These are phyloP conservation scores for Pseudonitzschia multiseries DNA, from an alignment of 108 stramenopile species.

Conservation along the genomic window DNA sequence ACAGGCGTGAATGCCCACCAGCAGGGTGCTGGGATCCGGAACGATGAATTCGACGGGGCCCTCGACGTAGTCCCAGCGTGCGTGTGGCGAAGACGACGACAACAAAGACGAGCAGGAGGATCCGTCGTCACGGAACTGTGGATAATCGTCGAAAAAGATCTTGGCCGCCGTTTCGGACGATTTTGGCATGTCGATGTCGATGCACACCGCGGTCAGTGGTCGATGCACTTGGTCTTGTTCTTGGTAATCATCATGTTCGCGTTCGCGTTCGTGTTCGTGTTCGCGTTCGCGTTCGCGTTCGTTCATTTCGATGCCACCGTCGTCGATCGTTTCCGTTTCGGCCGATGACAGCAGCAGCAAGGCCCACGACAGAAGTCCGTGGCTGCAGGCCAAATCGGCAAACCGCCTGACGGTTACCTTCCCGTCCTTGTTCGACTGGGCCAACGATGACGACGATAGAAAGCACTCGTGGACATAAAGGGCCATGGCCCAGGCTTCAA, in stretches of 20 bases:
- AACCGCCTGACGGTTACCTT: conserved; percentile 23
- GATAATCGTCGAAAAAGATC: neutral
- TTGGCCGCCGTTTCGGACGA: conserved; percentile 49
- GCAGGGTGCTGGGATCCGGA: conserved; percentile 46
- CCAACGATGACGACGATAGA: too few relatives aligned
- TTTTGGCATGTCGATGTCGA: conserved; percentile 59
- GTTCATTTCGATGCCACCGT: too few relatives aligned
- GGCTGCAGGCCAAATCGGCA: conserved; percentile 60
- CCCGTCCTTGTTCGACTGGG: neutral
- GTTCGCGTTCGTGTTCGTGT: too few relatives aligned
- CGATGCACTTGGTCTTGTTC: neutral
- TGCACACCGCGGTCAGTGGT: conserved; percentile 47
- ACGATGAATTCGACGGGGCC: conserved; percentile 44
- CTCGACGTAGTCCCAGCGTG: conserved; percentile 58
- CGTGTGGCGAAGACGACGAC: too few relatives aligned
- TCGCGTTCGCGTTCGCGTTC: too few relatives aligned
- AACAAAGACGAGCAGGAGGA: too few relatives aligned
- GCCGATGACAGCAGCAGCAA: conserved; percentile 40
- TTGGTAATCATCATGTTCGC: too few relatives aligned
- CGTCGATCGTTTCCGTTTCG: conserved; percentile 10
- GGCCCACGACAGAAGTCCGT: conserved; percentile 68
- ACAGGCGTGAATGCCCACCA: conserved; percentile 64
- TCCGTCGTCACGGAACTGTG: neutral
- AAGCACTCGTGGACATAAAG: conserved; percentile 54
- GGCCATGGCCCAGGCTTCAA: conserved; percentile 71